Evolutionary conservation across 1,139 yeast genomes (phyloP), one percentile per base, ranked within the genome.

Genomic region (Kluyveromyces sp.): DNA sequence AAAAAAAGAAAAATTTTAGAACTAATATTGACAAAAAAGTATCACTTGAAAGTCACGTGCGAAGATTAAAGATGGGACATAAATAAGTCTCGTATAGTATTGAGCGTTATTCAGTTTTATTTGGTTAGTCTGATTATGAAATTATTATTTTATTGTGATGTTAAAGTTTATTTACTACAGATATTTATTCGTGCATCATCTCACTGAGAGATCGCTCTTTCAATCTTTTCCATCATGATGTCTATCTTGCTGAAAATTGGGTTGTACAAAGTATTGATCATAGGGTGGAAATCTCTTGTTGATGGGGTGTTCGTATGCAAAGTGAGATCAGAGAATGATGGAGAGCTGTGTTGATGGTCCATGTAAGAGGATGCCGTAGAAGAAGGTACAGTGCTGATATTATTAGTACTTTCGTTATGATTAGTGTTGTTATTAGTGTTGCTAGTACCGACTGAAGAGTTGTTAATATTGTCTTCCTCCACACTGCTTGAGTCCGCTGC

Each of bases 211-310:
- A 41, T 32, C 21, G 43, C 32, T 10, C 34, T 37, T 27, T 63
- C 64, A 3, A 63, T 48, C 37, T 55, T 53, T 35, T 49, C 49
- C 50, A 63, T 55, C 41, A 78, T 62, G 45, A 66, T 68, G 48
- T 77, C 78, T 53, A 79, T 70, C 53, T 71, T 73, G 15, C 65
- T 65, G 44, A 78, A 64, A 5, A 79, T 64, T 2, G 80, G 79
- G 53, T 70, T 64, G 60, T 77, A 78, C 50, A 77, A 65, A 34
- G 67, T 67, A 29, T 68, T 68, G 3, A 75, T 69, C n/a, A 66
- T 61, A 2, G 77, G 75, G 53, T 74, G 78, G 63, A 50, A 56
- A 10, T 41, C 47, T 7, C 29, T 15, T 15, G 30, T 3, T 30
- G 34, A 34, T n/a, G 32, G 21, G 4, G 34, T 26, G 30, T 26